phyloP scores from a whole-genome alignment of 2,329 filamentous ascomycete genomes.

The Coniochaeta sp. region DNA sequence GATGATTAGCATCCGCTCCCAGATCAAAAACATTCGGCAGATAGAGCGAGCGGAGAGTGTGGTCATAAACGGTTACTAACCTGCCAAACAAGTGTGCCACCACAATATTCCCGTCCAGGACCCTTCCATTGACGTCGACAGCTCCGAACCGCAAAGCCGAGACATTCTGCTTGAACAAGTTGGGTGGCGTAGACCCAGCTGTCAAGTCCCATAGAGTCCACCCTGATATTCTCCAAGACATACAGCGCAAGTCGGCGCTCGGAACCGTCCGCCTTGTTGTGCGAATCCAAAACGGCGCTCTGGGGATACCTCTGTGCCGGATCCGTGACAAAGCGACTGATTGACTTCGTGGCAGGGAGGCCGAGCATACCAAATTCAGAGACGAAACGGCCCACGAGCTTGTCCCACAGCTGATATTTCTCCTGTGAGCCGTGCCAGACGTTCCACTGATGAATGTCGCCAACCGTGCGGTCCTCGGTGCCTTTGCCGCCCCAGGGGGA shows the following conservation, averaged over 20 bases:
- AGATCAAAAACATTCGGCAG: too few relatives aligned
- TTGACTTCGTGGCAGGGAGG: constrained; percentile 67
- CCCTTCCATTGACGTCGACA: constrained; percentile 75
- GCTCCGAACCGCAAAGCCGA: constrained; percentile 56
- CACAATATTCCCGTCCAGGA: constrained; percentile 49
- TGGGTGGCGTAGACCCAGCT: constrained; percentile 67
- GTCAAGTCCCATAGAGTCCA: constrained; percentile 39
- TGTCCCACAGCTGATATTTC: constrained; percentile 50
- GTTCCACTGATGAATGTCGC: constrained; percentile 95
- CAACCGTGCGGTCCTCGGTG: constrained; percentile 70
- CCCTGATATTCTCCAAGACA: neutral
- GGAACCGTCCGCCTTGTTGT: neutral
- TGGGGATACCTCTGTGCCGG: neutral
- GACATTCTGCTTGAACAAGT: constrained; percentile 61
- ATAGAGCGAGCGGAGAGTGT: too few relatives aligned
- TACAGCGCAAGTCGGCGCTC: neutral
- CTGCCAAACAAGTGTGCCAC: neutral
- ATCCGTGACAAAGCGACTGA: constrained; percentile 43
- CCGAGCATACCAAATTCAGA: constrained; percentile 78
- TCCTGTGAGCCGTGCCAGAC: constrained; percentile 92
- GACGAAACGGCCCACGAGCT: constrained; percentile 65
- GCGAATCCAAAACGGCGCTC: neutral
- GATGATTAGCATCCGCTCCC: neutral
- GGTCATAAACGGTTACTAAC: constrained; percentile 21
- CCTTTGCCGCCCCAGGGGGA: constrained; percentile 77